A percentile compares a stretch with the other conserved stretches of the same genome.
Evolutionary conservation across 345 rosid species (phyloP).

Genomic region (Eucalyptus marginata): DNA sequence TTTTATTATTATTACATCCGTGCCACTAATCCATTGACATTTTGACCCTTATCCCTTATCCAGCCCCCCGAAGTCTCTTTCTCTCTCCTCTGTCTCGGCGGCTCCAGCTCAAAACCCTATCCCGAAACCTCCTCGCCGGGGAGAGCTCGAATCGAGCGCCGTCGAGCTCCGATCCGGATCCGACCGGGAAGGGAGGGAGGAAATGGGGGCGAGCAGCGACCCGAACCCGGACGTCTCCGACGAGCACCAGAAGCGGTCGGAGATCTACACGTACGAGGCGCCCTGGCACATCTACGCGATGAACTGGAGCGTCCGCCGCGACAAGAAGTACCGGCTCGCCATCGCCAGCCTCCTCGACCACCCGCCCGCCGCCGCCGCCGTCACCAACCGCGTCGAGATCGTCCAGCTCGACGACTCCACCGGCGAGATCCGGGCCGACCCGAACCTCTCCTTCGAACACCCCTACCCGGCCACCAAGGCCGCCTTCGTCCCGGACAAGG

Average conservation of each 20-base stretch:
- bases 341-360: constrained; percentile 88
- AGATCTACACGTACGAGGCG: constrained; percentile 95
- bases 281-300: constrained; percentile 98
- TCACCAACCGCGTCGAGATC: constrained; percentile 71
- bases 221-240: constrained; percentile 72
- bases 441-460: constrained; percentile 83
- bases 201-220: constrained; percentile 70
- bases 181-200: background rate
- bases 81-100: background rate
- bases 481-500: constrained; percentile 90
- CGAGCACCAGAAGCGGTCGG: constrained; percentile 91
- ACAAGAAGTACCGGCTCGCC: constrained; percentile 92
- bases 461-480: constrained; percentile 86
- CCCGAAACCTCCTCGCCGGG: background rate
- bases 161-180: background rate
- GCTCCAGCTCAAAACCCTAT: background rate
- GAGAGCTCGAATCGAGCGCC: background rate
- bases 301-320: constrained; percentile 99
- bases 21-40: background rate
- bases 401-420: constrained; percentile 94
- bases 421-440: constrained; percentile 89
- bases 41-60: background rate
- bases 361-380: background rate
- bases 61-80: background rate
- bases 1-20: background rate